These are phyloP conservation scores for Mortierella sp. DNA, from an alignment of 371 early-diverging fungal species.

Conservation along the genomic window DNA sequence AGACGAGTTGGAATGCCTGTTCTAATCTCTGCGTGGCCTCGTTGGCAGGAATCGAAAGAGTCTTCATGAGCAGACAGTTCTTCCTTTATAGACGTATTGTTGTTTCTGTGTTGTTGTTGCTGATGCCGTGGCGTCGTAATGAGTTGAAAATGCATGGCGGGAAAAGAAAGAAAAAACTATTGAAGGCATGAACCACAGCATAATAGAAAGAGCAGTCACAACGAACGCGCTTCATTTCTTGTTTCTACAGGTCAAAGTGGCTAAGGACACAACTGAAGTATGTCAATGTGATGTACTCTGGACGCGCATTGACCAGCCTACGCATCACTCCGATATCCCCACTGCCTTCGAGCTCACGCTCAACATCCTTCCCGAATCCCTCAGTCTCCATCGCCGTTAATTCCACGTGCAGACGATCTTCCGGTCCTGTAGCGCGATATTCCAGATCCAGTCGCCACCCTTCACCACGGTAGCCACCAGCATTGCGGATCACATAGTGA, in stretches of 20 bases:
- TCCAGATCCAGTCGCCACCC: constrained; percentile 68
- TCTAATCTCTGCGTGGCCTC: constrained; percentile 46
- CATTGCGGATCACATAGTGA: constrained; percentile 75
- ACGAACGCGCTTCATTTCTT: not conserved
- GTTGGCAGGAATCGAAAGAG: constrained; percentile 28
- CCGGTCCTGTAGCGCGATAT: constrained; percentile 43
- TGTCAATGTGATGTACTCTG: constrained; percentile 72
- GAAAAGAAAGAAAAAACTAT: not conserved
- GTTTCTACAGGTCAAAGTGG: constrained; percentile 29
- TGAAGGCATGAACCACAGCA: not conserved
- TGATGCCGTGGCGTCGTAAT: too few species aligned
- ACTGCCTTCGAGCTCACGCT: constrained; percentile 66
- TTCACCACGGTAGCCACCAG: constrained; percentile 72
- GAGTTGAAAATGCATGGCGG: too few species aligned
- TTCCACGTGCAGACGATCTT: constrained; percentile 65
- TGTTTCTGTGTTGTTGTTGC: not conserved
- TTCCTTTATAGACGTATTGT: not conserved
- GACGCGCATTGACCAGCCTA: constrained; percentile 63
- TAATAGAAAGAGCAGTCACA: not conserved
- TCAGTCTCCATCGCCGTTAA: constrained; percentile 71
- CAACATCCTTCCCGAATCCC: constrained; percentile 61
- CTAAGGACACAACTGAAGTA: constrained; percentile 59
- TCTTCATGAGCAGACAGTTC: constrained; percentile 13
- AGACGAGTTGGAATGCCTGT: constrained; percentile 51
- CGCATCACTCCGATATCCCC: constrained; percentile 66